Evolutionary conservation across 225 moss, liverwort and hornwort species (phyloP).

Genomic region (Bryoerythrophyllum caledonicum): DNA sequence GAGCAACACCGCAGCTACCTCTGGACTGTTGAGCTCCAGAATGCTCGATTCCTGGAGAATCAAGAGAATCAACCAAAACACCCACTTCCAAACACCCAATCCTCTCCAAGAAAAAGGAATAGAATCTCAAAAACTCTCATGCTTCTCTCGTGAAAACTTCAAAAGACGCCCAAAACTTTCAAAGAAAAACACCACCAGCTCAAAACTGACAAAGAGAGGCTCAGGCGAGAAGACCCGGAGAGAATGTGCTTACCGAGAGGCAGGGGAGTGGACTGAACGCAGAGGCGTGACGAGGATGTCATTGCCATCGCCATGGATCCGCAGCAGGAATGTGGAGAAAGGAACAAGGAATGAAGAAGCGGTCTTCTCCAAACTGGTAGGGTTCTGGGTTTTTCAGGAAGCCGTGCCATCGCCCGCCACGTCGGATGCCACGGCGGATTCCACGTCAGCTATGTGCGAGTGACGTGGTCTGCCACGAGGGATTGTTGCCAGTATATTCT

Average conservation of each 20-base stretch:
- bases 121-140: background rate
- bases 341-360: background rate
- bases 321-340: background rate
- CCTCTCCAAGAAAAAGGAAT: background rate
- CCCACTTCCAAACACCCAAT: background rate
- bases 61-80: background rate
- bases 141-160: background rate
- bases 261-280: conserved; percentile 1
- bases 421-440: background rate
- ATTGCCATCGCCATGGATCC: conserved; percentile 22
- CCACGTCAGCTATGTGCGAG: background rate
- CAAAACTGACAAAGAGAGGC: background rate
- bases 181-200: background rate
- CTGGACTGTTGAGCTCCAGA: conserved; percentile 19
- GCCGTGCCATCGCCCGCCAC: background rate
- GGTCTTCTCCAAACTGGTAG: background rate
- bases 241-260: background rate
- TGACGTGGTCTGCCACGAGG: background rate
- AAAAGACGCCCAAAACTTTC: background rate
- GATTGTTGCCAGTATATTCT: background rate
- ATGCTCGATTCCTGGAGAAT: conserved; percentile 26
- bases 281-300: conserved; percentile 26
- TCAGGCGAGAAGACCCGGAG: background rate
- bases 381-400: background rate
- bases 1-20: conserved; percentile 10